Evolutionary conservation across 805 yeast genomes (phyloP), one percentile per base, ranked within the genome.

Genomic region (Priceomyces haplophilus): DNA sequence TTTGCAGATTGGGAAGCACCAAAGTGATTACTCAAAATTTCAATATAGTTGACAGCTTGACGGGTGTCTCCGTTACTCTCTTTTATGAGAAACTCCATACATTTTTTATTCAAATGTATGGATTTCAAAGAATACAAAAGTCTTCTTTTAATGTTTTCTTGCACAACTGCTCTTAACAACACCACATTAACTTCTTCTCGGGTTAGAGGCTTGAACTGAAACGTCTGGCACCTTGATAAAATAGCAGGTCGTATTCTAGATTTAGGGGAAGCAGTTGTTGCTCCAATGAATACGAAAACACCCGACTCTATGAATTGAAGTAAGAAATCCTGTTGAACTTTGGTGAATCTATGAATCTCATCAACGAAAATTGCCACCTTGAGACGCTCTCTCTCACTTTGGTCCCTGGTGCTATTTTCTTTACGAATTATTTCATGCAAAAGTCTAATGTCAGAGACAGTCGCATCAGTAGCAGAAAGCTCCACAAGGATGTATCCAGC

Each of bases 191-290:
- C 58, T 36, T 89, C 88, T 2, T 61, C 62, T 1, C 53, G 47
- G 0, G 61, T 56, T 23, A 89, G 69, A 44, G 76, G 75, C 36
- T 77, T 69, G 47, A 93, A 67, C 4, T 82, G 82, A 57, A 89
- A 85, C 0, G 88, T 80, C 44, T 89, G 83, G 55, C 96, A 87
- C 44, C 99, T 67, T 4, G 96, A 87, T 20, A 88, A 59, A 25
- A 93, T 67, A 0, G 98, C 97, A 42, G 84, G 79, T 46, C 89
- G 82, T 33, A 93, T 64, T 53, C 88, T 83, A 53, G 85, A 83
- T 37, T 85, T 80, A 3, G 97, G 97, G 56, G 89, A 88, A 53
- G 88, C 96, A 0, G 98, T 90, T 0, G 99, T 93, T n/a, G 98
- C 97, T 4, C 99, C 99, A 40, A 91, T 80, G 34, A 93, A 72